Evolutionary conservation across 169 alveolate genomes (phyloP).

Genomic region (Theileria annulata): DNA sequence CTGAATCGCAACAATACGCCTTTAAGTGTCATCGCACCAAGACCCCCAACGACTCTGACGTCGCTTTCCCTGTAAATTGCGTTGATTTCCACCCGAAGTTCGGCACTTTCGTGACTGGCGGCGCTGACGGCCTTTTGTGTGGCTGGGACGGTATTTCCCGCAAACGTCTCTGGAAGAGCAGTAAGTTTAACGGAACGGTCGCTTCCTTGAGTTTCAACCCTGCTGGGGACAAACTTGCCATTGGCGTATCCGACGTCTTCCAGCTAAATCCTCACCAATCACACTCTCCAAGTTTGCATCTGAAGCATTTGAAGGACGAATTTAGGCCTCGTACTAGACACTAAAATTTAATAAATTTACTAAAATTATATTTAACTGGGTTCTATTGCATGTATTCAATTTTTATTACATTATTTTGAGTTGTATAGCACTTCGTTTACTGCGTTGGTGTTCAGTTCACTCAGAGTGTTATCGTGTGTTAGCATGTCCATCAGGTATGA

Average conservation of each 20-base stretch:
- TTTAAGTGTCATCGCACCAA: conserved; percentile 90
- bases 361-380: neutral
- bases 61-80: conserved; percentile 86
- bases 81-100: conserved; percentile 86
- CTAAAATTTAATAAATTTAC: neutral
- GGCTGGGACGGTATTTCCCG: conserved; percentile 90
- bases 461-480: conserved; percentile 26
- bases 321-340: conserved; percentile 39
- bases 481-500: conserved; percentile 61
- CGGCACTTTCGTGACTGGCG: conserved; percentile 91
- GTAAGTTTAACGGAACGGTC: conserved; percentile 74
- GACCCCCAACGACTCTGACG: conserved; percentile 65
- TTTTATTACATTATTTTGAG: neutral
- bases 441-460: neutral
- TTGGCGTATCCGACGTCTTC: conserved; percentile 46
- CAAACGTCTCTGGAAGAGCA: conserved; percentile 83
- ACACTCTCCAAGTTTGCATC: conserved; percentile 25
- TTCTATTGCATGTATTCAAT: neutral
- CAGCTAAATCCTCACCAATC: conserved; percentile 35
- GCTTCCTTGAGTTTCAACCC: conserved; percentile 81
- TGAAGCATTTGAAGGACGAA: conserved; percentile 54
- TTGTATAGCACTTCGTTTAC: conserved; percentile 44
- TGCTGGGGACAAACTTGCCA: conserved; percentile 82
- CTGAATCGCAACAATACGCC: conserved; percentile 81
- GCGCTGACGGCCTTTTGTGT: conserved; percentile 90